Evolutionary conservation across 163 green algal genomes (phyloP).

Genomic region (Prototheca stagnorum): DNA sequence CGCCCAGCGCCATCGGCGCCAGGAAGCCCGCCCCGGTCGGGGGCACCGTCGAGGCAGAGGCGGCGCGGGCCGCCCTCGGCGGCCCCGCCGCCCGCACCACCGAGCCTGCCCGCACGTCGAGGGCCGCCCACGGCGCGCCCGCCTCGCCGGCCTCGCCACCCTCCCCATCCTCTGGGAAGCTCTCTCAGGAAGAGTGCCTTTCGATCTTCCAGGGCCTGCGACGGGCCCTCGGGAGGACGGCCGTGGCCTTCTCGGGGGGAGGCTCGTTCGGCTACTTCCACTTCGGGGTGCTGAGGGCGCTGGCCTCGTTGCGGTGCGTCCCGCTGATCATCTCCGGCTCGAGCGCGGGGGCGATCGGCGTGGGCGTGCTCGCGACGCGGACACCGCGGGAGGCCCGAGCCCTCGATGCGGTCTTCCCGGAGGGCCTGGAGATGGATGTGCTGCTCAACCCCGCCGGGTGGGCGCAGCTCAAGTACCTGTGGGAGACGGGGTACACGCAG

Average conservation of each 20-base stretch:
- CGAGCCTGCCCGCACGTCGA: too few species aligned
- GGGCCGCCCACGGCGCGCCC: too few species aligned
- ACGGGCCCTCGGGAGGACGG: conserved; percentile 87
- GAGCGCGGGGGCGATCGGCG: conserved; percentile 66
- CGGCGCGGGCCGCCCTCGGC: too few species aligned
- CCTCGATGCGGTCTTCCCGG: conserved; percentile 5
- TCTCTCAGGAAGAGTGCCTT: conserved; percentile 61
- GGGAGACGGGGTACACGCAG: conserved; percentile 6
- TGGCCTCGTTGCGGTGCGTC: conserved; percentile 74
- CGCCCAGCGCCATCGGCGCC: not conserved
- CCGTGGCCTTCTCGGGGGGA: conserved; percentile 76
- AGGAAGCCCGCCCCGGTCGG: not conserved
- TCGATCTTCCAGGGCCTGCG: conserved; percentile 78
- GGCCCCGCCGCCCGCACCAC: too few species aligned
- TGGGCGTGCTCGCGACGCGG: conserved; percentile 35
- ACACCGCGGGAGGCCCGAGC: conserved; percentile 57
- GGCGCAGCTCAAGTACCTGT: conserved; percentile 5
- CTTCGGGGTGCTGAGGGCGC: conserved; percentile 80
- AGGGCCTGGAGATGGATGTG: not conserved
- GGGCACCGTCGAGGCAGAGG: too few species aligned
- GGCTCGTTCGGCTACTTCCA: conserved; percentile 88
- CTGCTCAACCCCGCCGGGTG: conserved; percentile 34
- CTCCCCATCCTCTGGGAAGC: too few species aligned
- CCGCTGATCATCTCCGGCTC: conserved; percentile 82
- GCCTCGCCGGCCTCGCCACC: too few species aligned